Percentiles rank a stretch among this genome's conserved stretches.
These are phyloP conservation scores for Xylaria sp. DNA, from an alignment of 2,329 filamentous ascomycete genomes.

Conservation along the genomic window DNA sequence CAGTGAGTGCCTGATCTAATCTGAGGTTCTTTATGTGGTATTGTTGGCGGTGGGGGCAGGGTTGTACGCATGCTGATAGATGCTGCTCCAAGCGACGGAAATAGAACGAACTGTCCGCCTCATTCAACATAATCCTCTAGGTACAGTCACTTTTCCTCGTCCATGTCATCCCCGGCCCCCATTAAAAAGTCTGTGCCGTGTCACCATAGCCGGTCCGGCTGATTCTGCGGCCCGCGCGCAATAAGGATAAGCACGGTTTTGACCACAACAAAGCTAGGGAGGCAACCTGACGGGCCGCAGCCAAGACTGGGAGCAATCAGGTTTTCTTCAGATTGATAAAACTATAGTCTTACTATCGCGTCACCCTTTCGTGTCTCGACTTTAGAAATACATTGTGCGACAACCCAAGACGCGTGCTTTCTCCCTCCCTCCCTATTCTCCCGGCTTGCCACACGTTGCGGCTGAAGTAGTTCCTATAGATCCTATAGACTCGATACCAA, in stretches of 20 bases:
- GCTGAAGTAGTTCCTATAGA: slow-evolving; percentile 48
- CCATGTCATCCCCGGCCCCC: not conserved
- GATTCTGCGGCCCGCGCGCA: slow-evolving; percentile 26
- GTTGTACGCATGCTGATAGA: slow-evolving; percentile 23
- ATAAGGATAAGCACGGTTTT: slow-evolving; percentile 21
- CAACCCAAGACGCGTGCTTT: not conserved
- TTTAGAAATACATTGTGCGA: not conserved
- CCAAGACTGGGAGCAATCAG: not conserved
- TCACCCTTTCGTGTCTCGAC: not conserved
- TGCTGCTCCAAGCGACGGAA: slow-evolving; percentile 1
- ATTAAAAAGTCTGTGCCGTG: slow-evolving; percentile 26
- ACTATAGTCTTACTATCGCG: not conserved
- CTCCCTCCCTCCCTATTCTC: slow-evolving; percentile 3
- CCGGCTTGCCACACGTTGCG: slow-evolving; percentile 34
- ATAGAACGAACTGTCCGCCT: slow-evolving; percentile 9
- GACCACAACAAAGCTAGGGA: slow-evolving; percentile 5
- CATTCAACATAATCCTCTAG: not conserved
- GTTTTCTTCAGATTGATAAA: slow-evolving; percentile 1
- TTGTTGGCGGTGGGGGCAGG: slow-evolving; percentile 20
- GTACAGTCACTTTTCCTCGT: not conserved
- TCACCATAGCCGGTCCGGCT: slow-evolving; percentile 28
- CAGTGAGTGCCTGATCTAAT: slow-evolving; percentile 24
- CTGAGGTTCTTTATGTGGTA: slow-evolving; percentile 15
- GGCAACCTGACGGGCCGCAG: not conserved
- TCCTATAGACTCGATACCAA: no score